phyloP scores from a whole-genome alignment of 441 rosid genomes.

The Populus hybrid region DNA sequence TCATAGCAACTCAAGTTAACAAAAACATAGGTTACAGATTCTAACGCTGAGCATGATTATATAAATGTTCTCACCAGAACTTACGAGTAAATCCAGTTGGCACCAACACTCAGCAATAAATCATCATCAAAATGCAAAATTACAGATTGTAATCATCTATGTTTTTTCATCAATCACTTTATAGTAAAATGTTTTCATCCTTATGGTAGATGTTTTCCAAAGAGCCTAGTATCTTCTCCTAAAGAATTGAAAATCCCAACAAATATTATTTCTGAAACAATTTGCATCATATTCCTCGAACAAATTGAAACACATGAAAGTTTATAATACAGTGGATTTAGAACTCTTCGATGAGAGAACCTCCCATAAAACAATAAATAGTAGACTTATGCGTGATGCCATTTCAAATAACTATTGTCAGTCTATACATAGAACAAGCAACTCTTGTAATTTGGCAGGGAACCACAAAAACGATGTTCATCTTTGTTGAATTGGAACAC shows the following conservation, averaged over 20 bases:
- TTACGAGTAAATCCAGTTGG: not conserved
- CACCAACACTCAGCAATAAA: conserved; percentile 3
- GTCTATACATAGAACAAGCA: not conserved
- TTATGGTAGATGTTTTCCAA: not conserved
- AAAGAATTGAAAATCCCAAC: not conserved
- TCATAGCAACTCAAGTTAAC: conserved; percentile 24
- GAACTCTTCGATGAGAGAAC: not conserved
- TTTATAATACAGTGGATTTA: not conserved
- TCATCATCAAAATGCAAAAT: not conserved
- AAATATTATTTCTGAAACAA: not conserved
- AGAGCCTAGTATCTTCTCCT: conserved; percentile 1
- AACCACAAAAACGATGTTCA: not conserved
- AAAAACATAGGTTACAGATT: conserved; percentile 9
- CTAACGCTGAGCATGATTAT: no score
- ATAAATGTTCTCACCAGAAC: conserved; percentile 1
- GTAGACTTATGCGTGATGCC: not conserved
- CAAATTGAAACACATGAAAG: not conserved
- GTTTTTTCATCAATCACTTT: not conserved
- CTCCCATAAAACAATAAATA: not conserved
- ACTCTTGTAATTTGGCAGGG: not conserved
- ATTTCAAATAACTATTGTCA: not conserved
- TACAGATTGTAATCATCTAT: not conserved
- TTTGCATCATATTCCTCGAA: not conserved
- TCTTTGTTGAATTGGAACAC: not conserved
- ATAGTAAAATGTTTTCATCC: not conserved